These are phyloP conservation scores for Chalciporus chontae DNA, from an alignment of 768 basidiomycete genomes.

Conservation along the genomic window DNA sequence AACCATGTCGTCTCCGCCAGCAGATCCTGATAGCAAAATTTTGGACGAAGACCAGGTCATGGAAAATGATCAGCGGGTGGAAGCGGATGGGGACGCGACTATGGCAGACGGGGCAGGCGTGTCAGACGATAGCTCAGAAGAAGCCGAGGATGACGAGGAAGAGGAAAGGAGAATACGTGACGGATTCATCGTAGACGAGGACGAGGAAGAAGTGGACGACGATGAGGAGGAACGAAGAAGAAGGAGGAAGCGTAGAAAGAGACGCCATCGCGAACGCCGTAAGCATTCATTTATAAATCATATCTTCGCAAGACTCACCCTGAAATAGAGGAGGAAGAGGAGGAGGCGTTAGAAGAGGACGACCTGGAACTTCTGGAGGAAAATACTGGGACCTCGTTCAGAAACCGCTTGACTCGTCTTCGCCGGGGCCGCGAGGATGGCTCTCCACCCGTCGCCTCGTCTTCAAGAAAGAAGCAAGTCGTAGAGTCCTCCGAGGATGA, in stretches of 20 bases:
- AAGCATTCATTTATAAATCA: conserved; percentile 19
- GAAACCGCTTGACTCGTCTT: conserved; percentile 68
- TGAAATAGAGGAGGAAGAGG: conserved; percentile 41
- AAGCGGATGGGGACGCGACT: conserved; percentile 55
- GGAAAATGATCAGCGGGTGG: conserved; percentile 47
- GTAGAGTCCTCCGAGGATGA: conserved; percentile 80
- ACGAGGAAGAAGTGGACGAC: conserved; percentile 78
- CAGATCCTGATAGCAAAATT: conserved; percentile 32
- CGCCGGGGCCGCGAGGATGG: conserved; percentile 73
- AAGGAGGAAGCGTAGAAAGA: conserved; percentile 65
- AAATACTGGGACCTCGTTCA: conserved; percentile 81
- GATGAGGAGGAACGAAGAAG: conserved; percentile 53
- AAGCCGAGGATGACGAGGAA: conserved; percentile 88
- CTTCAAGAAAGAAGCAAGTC: conserved; percentile 54
- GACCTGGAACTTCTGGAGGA: conserved; percentile 80
- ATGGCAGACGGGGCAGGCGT: conserved; percentile 41
- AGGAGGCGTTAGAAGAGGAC: conserved; percentile 78
- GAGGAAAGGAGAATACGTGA: conserved; percentile 76
- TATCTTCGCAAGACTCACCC: conserved; percentile 10
- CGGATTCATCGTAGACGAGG: conserved; percentile 92
- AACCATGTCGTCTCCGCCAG: conserved; percentile 55
- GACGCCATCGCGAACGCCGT: conserved; percentile 56
- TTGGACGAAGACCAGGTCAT: conserved; percentile 58
- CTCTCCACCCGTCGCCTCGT: conserved; percentile 61
- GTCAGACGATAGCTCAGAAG: conserved; percentile 84